Conservation (phyloP, 2,329 filamentous ascomycete genomes). For the Aspergillus brunneoviolaceus region DNA sequence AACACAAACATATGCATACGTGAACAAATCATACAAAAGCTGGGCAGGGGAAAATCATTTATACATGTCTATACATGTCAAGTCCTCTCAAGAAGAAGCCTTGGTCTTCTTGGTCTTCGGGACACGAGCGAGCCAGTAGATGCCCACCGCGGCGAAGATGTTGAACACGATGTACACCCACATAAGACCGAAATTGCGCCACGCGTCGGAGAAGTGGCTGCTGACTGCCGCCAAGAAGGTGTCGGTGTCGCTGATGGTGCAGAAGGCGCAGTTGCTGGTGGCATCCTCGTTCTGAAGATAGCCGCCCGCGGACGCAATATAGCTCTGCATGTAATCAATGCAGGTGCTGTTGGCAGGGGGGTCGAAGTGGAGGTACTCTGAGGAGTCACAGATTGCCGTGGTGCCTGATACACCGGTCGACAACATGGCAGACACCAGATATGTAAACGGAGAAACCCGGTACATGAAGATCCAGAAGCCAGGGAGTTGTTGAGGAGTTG, state of each 20-base stretch:
- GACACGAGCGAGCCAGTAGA: slow-evolving; percentile 66
- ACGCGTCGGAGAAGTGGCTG: slow-evolving; percentile 51
- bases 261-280: slow-evolving; percentile 52
- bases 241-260: slow-evolving; percentile 47
- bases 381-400: slow-evolving; percentile 28
- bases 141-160: slow-evolving; percentile 55
- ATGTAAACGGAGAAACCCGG: slow-evolving; percentile 65
- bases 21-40: background rate
- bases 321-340: slow-evolving; percentile 47
- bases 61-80: background rate
- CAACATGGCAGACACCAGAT: slow-evolving; percentile 51
- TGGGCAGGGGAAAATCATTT: background rate
- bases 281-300: slow-evolving; percentile 46
- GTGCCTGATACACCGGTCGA: slow-evolving; percentile 40
- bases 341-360: slow-evolving; percentile 65
- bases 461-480: slow-evolving; percentile 82
- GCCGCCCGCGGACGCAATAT: slow-evolving; percentile 41
- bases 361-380: slow-evolving; percentile 34
- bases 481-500: slow-evolving; percentile 58
- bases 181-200: slow-evolving; percentile 70
- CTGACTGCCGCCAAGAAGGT: slow-evolving; percentile 46
- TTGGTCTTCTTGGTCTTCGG: slow-evolving; percentile 39
- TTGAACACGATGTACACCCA: slow-evolving; percentile 68
- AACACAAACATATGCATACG: slow-evolving; percentile 2
- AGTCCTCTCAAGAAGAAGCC: slow-evolving; percentile 1